Evolutionary conservation across 139 green algal species (phyloP), one percentile per base, ranked within the genome.

Genomic region (Picochlorum sp.): DNA sequence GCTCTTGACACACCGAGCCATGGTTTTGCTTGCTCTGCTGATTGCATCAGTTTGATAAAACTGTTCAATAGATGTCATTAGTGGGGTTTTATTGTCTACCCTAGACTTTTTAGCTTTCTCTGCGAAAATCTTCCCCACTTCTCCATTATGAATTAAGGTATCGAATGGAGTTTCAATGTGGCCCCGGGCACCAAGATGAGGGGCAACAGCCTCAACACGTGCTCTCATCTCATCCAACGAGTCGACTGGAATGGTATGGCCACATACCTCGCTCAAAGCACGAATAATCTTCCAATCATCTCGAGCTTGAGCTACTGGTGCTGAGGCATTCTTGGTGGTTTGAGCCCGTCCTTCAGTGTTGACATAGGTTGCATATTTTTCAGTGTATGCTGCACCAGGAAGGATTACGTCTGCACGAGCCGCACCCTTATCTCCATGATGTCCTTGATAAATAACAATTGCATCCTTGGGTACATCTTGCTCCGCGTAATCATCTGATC

Each of bases 31-130:
- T 13, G 85, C 81, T 16, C 93, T 71, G 35, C 67, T 85, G 64
- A 99, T 92, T 52, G 77, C 80, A 64, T 99, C 93, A 0, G 93
- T 99, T 89, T 92, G 89, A 80, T 91, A 99, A 58, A 96, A 98
- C 26, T 98, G 88, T 16, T 72, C 29, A 5, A 98, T 80, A 40
- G 65, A 61, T 22, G 61, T 85, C 53, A 45, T 44, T 50, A 98
- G 78, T 37, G 50, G 26, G 6, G 80, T 51, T 33, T 61, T 62
- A 3, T 47, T 44, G 35, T 26, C 20, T 10, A 47, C 47, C 13
- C 30, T 24, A 2, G 29, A 63, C 49, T 64, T 58, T n/a, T 60
- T 63, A 14, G 55, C 61, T 18, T 39, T 31, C 36, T 63, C 62
- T 6, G 50, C 69, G 56, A 75, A 73, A 3, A 68, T 63, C 77